Evolutionary conservation across 2,329 filamentous ascomycete species (phyloP), one percentile per base, ranked within the genome.

Genomic region (Metarhizium rileyi): DNA sequence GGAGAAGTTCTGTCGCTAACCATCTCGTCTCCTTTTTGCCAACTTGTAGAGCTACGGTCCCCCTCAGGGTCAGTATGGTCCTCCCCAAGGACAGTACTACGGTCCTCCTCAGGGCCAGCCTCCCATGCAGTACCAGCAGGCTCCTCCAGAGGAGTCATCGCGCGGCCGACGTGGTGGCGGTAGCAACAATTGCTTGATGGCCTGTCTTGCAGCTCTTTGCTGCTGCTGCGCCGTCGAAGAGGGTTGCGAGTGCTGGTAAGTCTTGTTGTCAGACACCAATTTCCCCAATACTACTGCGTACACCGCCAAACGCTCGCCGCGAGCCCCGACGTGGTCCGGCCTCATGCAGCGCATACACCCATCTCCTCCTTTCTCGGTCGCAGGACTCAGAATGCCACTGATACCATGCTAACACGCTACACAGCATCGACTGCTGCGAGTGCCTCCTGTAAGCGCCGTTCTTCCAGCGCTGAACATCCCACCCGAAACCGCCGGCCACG

Each of bases 181-280:
- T 50, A 62, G 66, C 47, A 66, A 67, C 50, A 68, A 66, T 56
- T 76, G 73, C 56, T 58, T 76, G 47, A 65, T 68, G 41, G 71
- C 66, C 50, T 76, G 72, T 64, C 61, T 77, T 44, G 73, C 73
- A 8, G 64, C 68, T 16, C 57, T 77, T 48, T 76, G 73, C 64
- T 75, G 70, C 61, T 77, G 74, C 61, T 76, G 72, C 54, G 68
- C 71, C 48, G 65, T 68, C 41, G 74, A 76, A 50, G 74, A 75
- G 55, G 68, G 66, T 27, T 76, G 73, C 60, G 74, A 77, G 57
- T 72, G 70, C 55, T 76, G 73, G 70, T 69, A 66, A 63, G 66
- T 65, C 5, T 10, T 26, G 10, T 10, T 22, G 12, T 35, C 25
- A 9, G 3, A 14, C 28, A 12, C n/a, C 12, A 20, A 12, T 47